Evolutionary conservation across 768 basidiomycete species (phyloP), one percentile per base, ranked within the genome.

Genomic region (Naganishia vishniacii): DNA sequence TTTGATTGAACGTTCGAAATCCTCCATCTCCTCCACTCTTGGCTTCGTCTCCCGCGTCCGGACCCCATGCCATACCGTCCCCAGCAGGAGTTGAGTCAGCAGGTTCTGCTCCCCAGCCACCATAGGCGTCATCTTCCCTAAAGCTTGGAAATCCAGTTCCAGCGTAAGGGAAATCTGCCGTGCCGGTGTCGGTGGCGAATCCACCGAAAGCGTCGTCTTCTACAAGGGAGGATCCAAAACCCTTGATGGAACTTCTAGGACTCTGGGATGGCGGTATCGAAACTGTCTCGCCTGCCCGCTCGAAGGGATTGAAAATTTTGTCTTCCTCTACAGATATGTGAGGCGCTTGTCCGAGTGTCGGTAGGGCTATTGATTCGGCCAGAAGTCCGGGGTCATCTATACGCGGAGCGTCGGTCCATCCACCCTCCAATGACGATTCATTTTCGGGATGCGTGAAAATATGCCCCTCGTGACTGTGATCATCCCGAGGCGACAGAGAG

Each of bases 191-290:
- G 1, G 48, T 28, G 12, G 62, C 32, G 41, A 63, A 63, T 4
- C 62, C 62, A n/a, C 62, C 62, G 49, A 63, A 63, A 5, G 48
- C 62, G 40, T 53, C 62, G 46, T 63, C 62, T 3, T 46, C 62
- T 16, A 53, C 34, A 3, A 49, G 45, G n/a, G 62, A 51, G 6
- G 48, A 41, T 3, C 37, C 29, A 31, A 51, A 51, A 5, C 48
- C 42, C 42, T 25, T 9, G 18, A 4, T 29, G 28, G 11, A 16
- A 29, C n/a, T 20, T 45, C 59, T 7, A 42, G 29, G 8, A 23
- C 31, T n/a, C n/a, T n/a, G n/a, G 7, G 42, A 25, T 37, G 12
- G 12, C 32, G 25, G 4, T 23, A 42, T 7, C n/a, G n/a, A n/a
- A n/a, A n/a, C 20, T 15, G 18, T 47, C 47, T 13, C 20, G n/a